These are phyloP conservation scores for Fusarium sp. DNA, from an alignment of 2,329 filamentous ascomycete genomes.

Conservation along the genomic window DNA sequence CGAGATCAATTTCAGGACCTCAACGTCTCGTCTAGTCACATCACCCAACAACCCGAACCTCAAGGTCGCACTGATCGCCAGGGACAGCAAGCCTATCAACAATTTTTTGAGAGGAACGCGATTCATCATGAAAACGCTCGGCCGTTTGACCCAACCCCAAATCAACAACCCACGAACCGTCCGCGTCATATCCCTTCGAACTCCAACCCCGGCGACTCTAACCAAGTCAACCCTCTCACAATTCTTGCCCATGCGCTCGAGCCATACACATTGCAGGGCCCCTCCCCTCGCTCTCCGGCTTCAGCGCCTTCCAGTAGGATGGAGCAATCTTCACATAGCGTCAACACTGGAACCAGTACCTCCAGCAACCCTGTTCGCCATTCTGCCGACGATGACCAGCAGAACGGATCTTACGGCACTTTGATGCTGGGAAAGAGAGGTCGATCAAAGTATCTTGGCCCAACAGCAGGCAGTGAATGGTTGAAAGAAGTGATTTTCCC, in stretches of 20 bases:
- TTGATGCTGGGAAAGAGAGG: constrained; percentile 13
- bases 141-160: not conserved
- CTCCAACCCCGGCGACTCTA: not conserved
- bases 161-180: not conserved
- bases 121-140: not conserved
- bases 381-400: not conserved
- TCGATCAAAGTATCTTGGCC: constrained; percentile 7
- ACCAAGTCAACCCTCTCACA: constrained; percentile 7
- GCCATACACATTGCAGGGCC: not conserved
- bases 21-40: not conserved
- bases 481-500: constrained; percentile 2
- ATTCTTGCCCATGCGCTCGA: constrained; percentile 11
- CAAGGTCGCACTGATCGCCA: not conserved
- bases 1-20: not conserved
- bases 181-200: not conserved
- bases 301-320: not conserved
- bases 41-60: not conserved
- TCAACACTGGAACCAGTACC: constrained; percentile 7
- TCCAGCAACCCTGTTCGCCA: not conserved
- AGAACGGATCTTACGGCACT: constrained; percentile 11
- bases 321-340: not conserved
- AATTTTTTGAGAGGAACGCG: not conserved
- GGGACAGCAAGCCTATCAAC: not conserved
- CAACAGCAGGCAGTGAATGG: constrained; percentile 16
- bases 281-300: constrained; percentile 1